A percentile compares a stretch with the other conserved stretches of the same genome.
phyloP scores from a whole-genome alignment of 257 asterid genomes.

The Lycium barbarum region DNA sequence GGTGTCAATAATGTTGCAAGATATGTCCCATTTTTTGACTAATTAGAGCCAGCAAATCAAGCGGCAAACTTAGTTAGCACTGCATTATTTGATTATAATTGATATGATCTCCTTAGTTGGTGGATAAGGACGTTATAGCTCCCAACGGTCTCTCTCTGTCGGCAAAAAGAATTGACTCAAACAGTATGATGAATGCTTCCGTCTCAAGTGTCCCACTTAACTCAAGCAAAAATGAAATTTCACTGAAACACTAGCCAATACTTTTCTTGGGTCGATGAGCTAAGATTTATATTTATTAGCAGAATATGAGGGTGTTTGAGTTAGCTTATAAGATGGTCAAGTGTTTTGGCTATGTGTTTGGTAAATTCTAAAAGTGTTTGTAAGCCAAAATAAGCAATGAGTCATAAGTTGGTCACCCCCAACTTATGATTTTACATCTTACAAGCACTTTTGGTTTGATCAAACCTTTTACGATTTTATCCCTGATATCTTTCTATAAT shows the following conservation, averaged over 20 bases:
- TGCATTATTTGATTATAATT: neutral
- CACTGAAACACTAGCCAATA: no score
- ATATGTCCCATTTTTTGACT: neutral
- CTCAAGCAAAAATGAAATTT: no score
- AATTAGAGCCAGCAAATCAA: neutral
- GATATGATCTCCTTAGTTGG: neutral
- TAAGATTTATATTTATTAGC: neutral
- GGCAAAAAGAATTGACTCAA: neutral
- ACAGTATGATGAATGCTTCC: neutral
- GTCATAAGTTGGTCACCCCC: no score
- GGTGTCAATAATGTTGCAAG: neutral
- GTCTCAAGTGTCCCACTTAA: neutral
- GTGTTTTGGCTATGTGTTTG: no score
- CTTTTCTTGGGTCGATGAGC: neutral
- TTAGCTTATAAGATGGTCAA: no score
- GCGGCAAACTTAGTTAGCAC: neutral
- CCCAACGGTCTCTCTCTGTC: neutral
- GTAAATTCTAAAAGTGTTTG: no score
- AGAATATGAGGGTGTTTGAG: neutral
- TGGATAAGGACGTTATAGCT: constrained; percentile 1
- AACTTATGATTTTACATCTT: no score
- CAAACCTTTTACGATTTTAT: no score
- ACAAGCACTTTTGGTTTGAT: no score
- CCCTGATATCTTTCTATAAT: no score
- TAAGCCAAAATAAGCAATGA: no score